Conservation (phyloP, 768 basidiomycete species). For the Lactifluus piperatus region DNA sequence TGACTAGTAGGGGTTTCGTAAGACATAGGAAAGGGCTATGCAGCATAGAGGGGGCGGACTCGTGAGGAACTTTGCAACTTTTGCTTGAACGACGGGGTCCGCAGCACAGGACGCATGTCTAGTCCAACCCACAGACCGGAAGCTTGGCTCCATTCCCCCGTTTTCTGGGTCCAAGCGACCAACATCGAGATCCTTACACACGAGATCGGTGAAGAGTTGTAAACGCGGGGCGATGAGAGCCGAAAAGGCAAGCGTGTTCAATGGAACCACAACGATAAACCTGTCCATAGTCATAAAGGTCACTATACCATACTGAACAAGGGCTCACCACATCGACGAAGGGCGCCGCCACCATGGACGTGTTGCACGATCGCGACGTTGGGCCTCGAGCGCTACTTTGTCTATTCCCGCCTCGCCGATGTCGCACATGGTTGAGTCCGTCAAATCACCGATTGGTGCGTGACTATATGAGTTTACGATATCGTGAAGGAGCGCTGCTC, state of each 20-base stretch:
- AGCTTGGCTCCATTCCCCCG: background rate
- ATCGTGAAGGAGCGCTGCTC: conserved; percentile 39
- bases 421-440: conserved; percentile 19
- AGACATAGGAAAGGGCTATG: background rate
- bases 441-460: conserved; percentile 29
- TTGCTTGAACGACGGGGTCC: conserved; percentile 69
- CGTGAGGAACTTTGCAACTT: conserved; percentile 55
- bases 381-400: conserved; percentile 21
- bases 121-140: background rate
- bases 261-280: conserved; percentile 46
- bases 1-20: conserved; percentile 34
- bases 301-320: background rate
- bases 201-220: conserved; percentile 66
- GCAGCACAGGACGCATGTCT: conserved; percentile 40
- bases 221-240: conserved; percentile 61
- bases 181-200: conserved; percentile 39
- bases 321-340: conserved; percentile 60
- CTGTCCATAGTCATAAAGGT: conserved; percentile 29
- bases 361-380: conserved; percentile 15
- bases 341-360: conserved; percentile 72
- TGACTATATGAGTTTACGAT: conserved; percentile 35
- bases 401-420: conserved; percentile 16
- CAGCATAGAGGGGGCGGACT: conserved; percentile 33
- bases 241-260: conserved; percentile 46
- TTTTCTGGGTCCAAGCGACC: background rate